Conservation (phyloP, 2,329 filamentous ascomycete genomes). For the Zasmidium angulare region DNA sequence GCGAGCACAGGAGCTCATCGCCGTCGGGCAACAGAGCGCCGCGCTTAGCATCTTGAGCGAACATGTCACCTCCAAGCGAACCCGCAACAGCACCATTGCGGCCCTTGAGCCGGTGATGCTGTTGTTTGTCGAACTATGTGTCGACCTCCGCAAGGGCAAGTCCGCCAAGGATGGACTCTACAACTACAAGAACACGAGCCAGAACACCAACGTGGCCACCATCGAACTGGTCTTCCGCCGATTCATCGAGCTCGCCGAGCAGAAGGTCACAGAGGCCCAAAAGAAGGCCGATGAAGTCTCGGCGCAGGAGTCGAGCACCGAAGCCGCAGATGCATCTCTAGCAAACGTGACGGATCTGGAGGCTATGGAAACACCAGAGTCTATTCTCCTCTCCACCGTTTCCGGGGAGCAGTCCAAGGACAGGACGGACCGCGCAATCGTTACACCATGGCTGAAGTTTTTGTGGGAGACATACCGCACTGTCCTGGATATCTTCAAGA, state of each 20-base stretch:
- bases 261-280: conserved; percentile 94
- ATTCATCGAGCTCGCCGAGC: conserved; percentile 95
- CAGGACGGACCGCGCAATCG: conserved; percentile 94
- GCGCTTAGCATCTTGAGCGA: conserved; percentile 95
- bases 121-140: conserved; percentile 92
- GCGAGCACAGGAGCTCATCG: conserved; percentile 97
- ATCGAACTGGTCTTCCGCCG: conserved; percentile 97
- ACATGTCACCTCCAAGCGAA: conserved; percentile 98
- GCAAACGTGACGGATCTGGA: conserved; percentile 90
- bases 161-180: conserved; percentile 97
- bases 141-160: conserved; percentile 97
- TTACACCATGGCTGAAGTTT: conserved; percentile 99
- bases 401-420: conserved; percentile 97
- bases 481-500: conserved; percentile 96
- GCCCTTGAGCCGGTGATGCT: conserved; percentile 98
- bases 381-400: conserved; percentile 94
- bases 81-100: conserved; percentile 93
- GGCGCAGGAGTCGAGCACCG: conserved; percentile 68
- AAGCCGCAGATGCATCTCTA: conserved; percentile 72
- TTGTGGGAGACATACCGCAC: conserved; percentile 99
- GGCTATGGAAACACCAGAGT: conserved; percentile 95
- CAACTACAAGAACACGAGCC: conserved; percentile 99
- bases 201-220: conserved; percentile 97
- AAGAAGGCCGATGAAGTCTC: conserved; percentile 95
- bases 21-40: conserved; percentile 88